phyloP scores from a whole-genome alignment of 1,284 basidiomycete species.

The Amylostereum areolatum region DNA sequence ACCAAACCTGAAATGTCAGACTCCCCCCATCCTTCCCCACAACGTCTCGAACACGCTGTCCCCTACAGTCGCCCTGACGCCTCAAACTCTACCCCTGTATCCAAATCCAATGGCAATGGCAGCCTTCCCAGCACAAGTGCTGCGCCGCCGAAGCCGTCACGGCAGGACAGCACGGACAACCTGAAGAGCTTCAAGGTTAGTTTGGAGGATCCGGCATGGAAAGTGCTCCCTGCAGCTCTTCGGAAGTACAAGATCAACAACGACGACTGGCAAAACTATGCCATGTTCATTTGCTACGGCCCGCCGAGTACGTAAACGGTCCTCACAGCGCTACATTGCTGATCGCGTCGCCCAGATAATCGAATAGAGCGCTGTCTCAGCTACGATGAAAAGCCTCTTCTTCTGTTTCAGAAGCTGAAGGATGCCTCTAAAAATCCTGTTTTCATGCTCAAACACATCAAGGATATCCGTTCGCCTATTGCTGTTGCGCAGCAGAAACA shows the following conservation, averaged over 20 bases:
- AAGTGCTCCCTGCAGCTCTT: slow-evolving; percentile 93
- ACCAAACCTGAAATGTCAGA: slow-evolving; percentile 62
- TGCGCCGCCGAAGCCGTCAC: slow-evolving; percentile 36
- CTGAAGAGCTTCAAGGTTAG: slow-evolving; percentile 87
- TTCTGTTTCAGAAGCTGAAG: slow-evolving; percentile 96
- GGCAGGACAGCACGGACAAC: slow-evolving; percentile 69
- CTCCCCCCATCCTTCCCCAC: slow-evolving; percentile 73
- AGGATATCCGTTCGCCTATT: slow-evolving; percentile 96
- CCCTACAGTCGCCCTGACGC: slow-evolving; percentile 27
- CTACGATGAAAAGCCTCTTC: slow-evolving; percentile 96
- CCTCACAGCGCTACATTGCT: slow-evolving; percentile 6
- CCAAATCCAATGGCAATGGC: slow-evolving; percentile 12
- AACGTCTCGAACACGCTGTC: slow-evolving; percentile 64
- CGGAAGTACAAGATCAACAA: slow-evolving; percentile 99
- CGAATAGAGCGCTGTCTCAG: slow-evolving; percentile 90
- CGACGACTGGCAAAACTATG: slow-evolving; percentile 98
- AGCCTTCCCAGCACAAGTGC: slow-evolving; percentile 23
- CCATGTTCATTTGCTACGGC: slow-evolving; percentile 98
- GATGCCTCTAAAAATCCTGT: slow-evolving; percentile 97
- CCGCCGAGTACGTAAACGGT: slow-evolving; percentile 59
- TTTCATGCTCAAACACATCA: slow-evolving; percentile 98
- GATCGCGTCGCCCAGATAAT: slow-evolving; percentile 39
- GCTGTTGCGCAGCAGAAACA: slow-evolving; percentile 94
- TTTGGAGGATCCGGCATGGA: slow-evolving; percentile 96
- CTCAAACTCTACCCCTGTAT: slow-evolving; percentile 12